These are phyloP conservation scores for Pseudozyma sp. DNA, from an alignment of 1,284 basidiomycete genomes.

Conservation along the genomic window DNA sequence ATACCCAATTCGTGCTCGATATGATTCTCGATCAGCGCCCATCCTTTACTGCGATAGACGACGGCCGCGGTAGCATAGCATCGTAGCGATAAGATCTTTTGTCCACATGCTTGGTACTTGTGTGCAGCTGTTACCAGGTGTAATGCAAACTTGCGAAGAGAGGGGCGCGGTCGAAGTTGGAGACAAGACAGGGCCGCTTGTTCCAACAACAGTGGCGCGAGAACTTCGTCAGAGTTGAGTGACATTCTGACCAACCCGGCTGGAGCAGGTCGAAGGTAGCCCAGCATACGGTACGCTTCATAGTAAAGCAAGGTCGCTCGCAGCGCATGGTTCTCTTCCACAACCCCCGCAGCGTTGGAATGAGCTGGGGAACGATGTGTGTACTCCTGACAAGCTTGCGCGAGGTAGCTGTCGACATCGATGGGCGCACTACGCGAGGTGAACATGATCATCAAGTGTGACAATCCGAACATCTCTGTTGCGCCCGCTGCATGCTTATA, in stretches of 20 bases:
- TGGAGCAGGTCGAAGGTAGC: constrained; percentile 45
- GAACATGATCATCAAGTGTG: constrained; percentile 58
- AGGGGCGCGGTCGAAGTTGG: constrained; percentile 62
- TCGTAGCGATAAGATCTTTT: constrained; percentile 60
- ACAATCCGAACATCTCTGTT: constrained; percentile 64
- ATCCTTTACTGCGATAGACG: constrained; percentile 61
- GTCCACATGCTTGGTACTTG: constrained; percentile 73
- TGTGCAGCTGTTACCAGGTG: constrained; percentile 72
- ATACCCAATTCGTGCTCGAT: constrained; percentile 72
- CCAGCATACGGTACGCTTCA: constrained; percentile 52
- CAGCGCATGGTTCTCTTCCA: constrained; percentile 44
- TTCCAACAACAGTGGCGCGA: constrained; percentile 72
- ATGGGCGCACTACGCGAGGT: constrained; percentile 36
- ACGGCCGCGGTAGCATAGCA: constrained; percentile 52
- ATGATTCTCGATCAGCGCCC: constrained; percentile 71
- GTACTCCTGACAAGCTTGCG: constrained; percentile 49
- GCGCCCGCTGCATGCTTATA: constrained; percentile 57
- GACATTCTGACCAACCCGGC: constrained; percentile 55
- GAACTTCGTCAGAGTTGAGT: constrained; percentile 70
- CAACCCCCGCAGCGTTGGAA: constrained; percentile 4
- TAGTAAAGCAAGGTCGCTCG: constrained; percentile 62
- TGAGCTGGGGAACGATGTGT: constrained; percentile 12
- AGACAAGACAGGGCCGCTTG: constrained; percentile 72
- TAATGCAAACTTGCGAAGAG: constrained; percentile 70
- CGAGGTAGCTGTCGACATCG: constrained; percentile 57